A percentile compares a stretch with the other conserved stretches of the same genome.
Evolutionary conservation across 2,329 filamentous ascomycete genomes (phyloP).

Genomic region (Venturia oleaginea): DNA sequence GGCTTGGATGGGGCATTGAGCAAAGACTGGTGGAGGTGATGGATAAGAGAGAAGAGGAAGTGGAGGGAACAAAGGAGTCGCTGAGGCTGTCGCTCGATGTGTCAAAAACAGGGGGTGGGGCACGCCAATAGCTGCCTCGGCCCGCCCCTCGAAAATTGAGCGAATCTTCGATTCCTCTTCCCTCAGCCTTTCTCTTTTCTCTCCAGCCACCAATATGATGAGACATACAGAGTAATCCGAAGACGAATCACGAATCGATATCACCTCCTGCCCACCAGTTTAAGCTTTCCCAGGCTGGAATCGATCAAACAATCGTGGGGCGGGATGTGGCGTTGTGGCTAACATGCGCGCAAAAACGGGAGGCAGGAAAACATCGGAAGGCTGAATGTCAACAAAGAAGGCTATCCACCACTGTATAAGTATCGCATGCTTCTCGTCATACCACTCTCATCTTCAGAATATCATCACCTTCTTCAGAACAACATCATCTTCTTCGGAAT

Average conservation of each 20-base stretch:
- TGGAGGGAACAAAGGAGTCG: background rate
- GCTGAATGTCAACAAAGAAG: background rate
- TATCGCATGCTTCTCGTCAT: background rate
- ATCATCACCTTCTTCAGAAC: too few relatives aligned
- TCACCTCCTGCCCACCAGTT: background rate
- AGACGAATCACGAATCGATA: background rate
- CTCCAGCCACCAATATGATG: background rate
- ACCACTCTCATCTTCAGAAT: background rate
- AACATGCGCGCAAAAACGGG: background rate
- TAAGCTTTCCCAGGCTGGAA: background rate
- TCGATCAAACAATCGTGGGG: background rate
- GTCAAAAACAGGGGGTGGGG: background rate
- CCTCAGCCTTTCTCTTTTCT: background rate
- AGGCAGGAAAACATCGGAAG: background rate
- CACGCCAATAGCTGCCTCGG: background rate
- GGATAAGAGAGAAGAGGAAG: background rate
- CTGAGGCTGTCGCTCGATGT: background rate
- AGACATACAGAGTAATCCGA: background rate
- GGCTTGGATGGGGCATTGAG: too few relatives aligned
- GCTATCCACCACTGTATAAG: background rate
- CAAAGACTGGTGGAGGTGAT: background rate
- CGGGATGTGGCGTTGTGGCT: conserved; percentile 5
- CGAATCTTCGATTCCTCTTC: background rate
- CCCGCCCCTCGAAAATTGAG: background rate
- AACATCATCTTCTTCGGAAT: background rate